Evolutionary conservation across 1,284 basidiomycete genomes (phyloP), one percentile per base, ranked within the genome.

Genomic region (Irpex sp.): DNA sequence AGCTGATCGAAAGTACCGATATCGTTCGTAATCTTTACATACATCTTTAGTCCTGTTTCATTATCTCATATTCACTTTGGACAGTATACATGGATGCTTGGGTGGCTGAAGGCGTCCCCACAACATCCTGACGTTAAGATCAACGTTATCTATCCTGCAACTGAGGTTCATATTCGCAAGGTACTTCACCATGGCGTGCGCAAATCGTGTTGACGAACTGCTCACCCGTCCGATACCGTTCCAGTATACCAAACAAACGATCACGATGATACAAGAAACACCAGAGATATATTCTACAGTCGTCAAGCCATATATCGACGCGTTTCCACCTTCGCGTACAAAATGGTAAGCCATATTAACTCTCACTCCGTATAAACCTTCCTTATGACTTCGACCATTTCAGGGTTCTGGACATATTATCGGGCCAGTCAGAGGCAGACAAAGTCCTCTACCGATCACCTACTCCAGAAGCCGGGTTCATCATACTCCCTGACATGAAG

Each of bases 401-500:
- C 66, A 96, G 94, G 96, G 91, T 98, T 0, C 85, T 89, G 67
- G 92, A 96, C 68, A 93, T 99, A 62, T 80, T 98, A 4, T 82
- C 84, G 0, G 94, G 95, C 19, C 78, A 79, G 36, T 91, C 93
- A 17, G 96, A 99, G 75, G 82, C 85, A 17, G 86, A 92, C 7
- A 89, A 91, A 62, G 80, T 97, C 49, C 74, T 96, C 17, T 90
- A 84, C 73, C 82, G 85, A 19, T 88, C 87, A 57, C 73, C 82
- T 0, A 79, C 83, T 59, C 76, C 78, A 0, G 72, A 78, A 8
- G 72, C 68, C 0, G 91, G 92, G 7, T 98, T 94, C 72, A 73
- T 98, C 58, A 85, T 97, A 63, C 76, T 96, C 0, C 95, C 96
- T 0, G 95, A 98, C 76, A 90, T 96, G 85, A 96, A 96, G 76